Evolutionary conservation across 306 rosid species (phyloP), one percentile per base, ranked within the genome.

Genomic region (Lupinus albus): DNA sequence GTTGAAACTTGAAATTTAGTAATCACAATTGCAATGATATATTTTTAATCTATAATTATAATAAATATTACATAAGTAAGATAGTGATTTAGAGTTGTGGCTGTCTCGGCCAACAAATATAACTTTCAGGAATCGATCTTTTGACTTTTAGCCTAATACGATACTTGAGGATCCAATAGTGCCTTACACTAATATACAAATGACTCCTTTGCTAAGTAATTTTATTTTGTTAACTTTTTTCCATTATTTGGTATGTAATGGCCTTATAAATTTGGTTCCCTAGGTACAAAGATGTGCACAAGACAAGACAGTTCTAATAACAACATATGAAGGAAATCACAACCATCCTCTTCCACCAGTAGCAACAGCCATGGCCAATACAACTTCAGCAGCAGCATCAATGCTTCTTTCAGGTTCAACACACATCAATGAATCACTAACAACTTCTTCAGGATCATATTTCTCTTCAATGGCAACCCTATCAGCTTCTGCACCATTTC

Each of bases 201-300:
- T n/a, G n/a, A n/a, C n/a, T n/a, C n/a, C 38, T 33, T 4, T 33
- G 38, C 8, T 5, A 33, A 33, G 6, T 8, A 33, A 33, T 5
- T 33, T 33, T 33, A 33, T 33, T 33, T 33, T 33, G 38, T 5
- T 33, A 33, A 33, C 38, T 33, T 15, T 4, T 18, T n/a, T 21
- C 2, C 6, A n/a, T 51, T 6, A 39, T 11, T 4, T 15, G 32
- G 7, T n/a, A 21, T 33, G 5, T 2, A 14, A 8, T 41, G 54
- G 45, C 13, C 36, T 65, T 33, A 20, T 6, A 6, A 13, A 21
- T 9, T 47, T 7, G 13, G 35, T 74, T 46, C 7, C 25, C 46
- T 56, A 88, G 91, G 95, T 88, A 52, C 95, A 88, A 78, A 81
- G 91, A 66, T 72, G 84, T 45, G 91, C 78, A 1, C 81, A 88